phyloP scores from a whole-genome alignment of 1,139 yeast genomes.

The Magnusiomyces magnusii region DNA sequence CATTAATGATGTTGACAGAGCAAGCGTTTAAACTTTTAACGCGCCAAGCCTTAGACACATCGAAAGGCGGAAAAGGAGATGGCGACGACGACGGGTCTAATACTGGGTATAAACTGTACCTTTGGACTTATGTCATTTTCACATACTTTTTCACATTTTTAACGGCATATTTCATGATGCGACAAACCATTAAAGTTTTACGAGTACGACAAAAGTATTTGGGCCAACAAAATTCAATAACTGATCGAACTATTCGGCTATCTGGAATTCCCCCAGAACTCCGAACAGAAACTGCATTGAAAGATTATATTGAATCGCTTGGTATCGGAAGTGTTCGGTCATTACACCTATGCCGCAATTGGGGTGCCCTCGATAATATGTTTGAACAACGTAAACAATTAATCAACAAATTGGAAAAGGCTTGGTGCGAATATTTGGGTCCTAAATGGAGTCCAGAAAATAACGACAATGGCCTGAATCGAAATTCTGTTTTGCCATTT shows the following conservation, averaged over 20 bases:
- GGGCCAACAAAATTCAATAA: constrained; percentile 82
- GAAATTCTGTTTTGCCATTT: constrained; percentile 11
- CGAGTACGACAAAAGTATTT: constrained; percentile 71
- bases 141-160: constrained; percentile 76
- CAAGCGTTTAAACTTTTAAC: not conserved
- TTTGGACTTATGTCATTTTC: constrained; percentile 79
- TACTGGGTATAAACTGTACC: constrained; percentile 34
- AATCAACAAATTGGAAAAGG: constrained; percentile 53
- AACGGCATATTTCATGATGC: constrained; percentile 52
- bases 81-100: constrained; percentile 15
- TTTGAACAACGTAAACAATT: constrained; percentile 52
- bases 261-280: constrained; percentile 88
- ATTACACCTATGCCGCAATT: constrained; percentile 73
- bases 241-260: constrained; percentile 83
- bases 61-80: not conserved
- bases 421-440: constrained; percentile 70
- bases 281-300: constrained; percentile 59
- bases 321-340: constrained; percentile 75
- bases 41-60: not conserved
- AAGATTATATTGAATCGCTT: constrained; percentile 64
- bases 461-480: not conserved
- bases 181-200: constrained; percentile 66
- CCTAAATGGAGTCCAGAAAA: constrained; percentile 25
- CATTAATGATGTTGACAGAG: not conserved
- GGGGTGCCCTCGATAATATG: constrained; percentile 63